Base-by-base conservation (phyloP, 345 rosid genomes). In the Aurinia saxatilis region DNA sequence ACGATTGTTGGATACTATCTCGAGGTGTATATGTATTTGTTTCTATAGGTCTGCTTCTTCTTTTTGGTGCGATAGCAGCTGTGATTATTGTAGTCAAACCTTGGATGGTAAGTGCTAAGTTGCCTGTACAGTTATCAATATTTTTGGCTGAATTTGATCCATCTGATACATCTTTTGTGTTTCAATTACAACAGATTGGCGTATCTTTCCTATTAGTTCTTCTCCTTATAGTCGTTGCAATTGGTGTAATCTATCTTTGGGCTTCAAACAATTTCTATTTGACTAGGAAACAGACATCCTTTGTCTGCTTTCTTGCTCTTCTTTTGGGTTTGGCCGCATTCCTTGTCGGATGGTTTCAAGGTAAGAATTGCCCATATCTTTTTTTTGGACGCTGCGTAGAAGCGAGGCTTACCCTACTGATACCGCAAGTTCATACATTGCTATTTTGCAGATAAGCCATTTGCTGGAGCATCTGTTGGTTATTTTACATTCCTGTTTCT, bases 391-490 rank as follows among this genome's bases (percentile, higher is more conserved):
- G 57, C 42, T 27, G 60, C 40, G 12, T 45, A 44, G 37, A 15
- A 48, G 50, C 42, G 31, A 27, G 41, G 35, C 25, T 19, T 60
- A 11, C 48, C 10, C 66, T 61, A 34, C 50, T 57, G 49, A 63
- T 50, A 51, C 63, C 19, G n/a, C 45, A 41, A 18, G 49, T 63
- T 58, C 50, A 17, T 45, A 33, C 56, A 50, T 69, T 33, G 38
- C 69, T 71, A 38, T 60, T 60, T 73, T 72, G 65, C 84, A 95
- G 99, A 74, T 10, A 95, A 76, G 78, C 77, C 99, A 65, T 95
- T 95, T 80, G 91, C 86, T 78, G 99, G 99, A 71, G 99, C 99
- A 63, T 95, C 99, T 70, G 96, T 95, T 70, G 99, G 99, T 67
- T 95, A 95, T 66, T 95, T 95, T 72, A 73, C 99, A 5, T 88